These are phyloP conservation scores for Jatropha multifida DNA, from an alignment of 441 rosid genomes.

Conservation along the genomic window DNA sequence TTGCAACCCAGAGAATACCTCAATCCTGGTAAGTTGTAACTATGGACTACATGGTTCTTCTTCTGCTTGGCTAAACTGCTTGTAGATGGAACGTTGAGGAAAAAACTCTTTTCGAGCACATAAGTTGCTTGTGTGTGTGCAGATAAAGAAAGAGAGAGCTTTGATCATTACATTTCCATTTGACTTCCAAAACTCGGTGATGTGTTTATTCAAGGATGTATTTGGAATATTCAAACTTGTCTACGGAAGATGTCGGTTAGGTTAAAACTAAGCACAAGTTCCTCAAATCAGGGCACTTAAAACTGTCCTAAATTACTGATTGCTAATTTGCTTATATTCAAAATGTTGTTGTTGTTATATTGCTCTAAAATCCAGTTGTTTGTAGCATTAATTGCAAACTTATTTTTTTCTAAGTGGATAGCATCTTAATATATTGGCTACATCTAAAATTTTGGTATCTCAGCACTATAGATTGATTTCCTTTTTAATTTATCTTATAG, in stretches of 20 bases:
- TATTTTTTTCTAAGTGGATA: not conserved
- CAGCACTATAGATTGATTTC: not conserved
- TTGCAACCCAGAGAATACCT: not conserved
- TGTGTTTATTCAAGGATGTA: not conserved
- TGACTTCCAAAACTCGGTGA: slow-evolving; percentile 1
- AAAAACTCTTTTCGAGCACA: not conserved
- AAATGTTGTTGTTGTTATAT: not conserved
- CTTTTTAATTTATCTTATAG: slow-evolving; percentile 30
- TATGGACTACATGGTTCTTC: not conserved
- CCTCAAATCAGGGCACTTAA: not conserved
- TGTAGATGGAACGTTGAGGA: not conserved
- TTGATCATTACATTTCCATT: not conserved
- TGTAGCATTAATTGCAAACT: not conserved
- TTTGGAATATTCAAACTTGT: not conserved
- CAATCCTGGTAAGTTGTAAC: not conserved
- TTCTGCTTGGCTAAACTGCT: not conserved
- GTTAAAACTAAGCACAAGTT: not conserved
- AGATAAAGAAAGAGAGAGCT: not conserved
- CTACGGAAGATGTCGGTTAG: not conserved
- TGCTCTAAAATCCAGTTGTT: not conserved
- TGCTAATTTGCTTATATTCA: not conserved
- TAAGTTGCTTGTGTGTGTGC: not conserved
- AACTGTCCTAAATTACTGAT: not conserved
- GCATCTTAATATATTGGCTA: not conserved
- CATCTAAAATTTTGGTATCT: not conserved